Evolutionary conservation across 2,329 filamentous ascomycete genomes (phyloP).

Genomic region (Aspergillus jensenii): DNA sequence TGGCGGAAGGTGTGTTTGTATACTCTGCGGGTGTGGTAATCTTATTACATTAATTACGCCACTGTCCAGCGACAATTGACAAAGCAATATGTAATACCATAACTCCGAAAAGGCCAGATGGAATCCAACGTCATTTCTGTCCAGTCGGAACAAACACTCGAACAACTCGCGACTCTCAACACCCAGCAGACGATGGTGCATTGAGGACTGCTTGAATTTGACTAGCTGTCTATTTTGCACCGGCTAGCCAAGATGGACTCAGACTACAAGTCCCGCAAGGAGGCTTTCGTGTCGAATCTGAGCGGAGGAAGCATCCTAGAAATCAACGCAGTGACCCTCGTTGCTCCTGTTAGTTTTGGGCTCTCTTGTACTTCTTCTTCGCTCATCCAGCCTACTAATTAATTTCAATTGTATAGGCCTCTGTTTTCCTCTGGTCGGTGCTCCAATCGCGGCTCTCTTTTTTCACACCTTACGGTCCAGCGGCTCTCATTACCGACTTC

Average conservation of each 20-base stretch:
- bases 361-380: constrained; percentile 2
- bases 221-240: background rate
- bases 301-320: constrained; percentile 80
- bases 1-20: background rate
- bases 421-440: constrained; percentile 82
- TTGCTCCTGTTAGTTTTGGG: constrained; percentile 70
- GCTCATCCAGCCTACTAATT: background rate
- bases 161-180: background rate
- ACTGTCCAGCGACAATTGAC: background rate
- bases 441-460: constrained; percentile 81
- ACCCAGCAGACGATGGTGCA: background rate
- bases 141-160: background rate
- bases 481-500: constrained; percentile 76
- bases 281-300: constrained; percentile 91
- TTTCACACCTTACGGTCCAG: constrained; percentile 71
- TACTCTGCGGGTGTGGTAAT: background rate
- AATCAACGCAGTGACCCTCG: constrained; percentile 81
- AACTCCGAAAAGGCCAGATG: background rate
- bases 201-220: background rate
- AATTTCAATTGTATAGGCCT: constrained; percentile 57
- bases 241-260: constrained; percentile 31
- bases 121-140: background rate
- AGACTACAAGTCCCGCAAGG: constrained; percentile 87
- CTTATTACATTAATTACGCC: background rate
- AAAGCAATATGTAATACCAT: background rate